Base-by-base conservation (phyloP, 148 eudicot species). In the Rhododendron williamsianum region DNA sequence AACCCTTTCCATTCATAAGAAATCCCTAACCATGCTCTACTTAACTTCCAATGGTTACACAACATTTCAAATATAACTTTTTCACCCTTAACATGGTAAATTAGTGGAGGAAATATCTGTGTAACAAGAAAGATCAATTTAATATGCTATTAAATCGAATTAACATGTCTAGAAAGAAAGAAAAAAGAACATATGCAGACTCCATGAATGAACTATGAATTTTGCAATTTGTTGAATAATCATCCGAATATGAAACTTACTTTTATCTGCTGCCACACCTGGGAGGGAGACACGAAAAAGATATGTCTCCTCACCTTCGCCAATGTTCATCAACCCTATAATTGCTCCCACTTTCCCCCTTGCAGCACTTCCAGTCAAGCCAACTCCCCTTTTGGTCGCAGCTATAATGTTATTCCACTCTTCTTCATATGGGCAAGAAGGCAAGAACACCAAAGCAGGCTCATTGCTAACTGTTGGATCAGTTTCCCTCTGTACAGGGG, bases 231-330 rank as follows among this genome's bases (percentile, higher is more conserved):
- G 41, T 23, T 27, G 18, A 13, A 48, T 25, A 0, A 30, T 19
- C 25, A 35, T 54, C 46, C 27, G 36, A 81, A 16, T 35, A 74
- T 54, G 71, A 23, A 65, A 90, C 92, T 90, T 84, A 88, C 89
- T 88, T 80, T 85, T 65, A 92, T 93, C 98, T 65, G 85, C 83
- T 56, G 89, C 86, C 54, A 94, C 98, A 49, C 98, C 98, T 3
- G 98, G 97, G 71, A 95, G 91, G 81, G 93, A 83, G 82, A 95
- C 93, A 46, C 97, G 92, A 81, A 95, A 94, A 51, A 90, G 41
- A 89, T 92, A 94, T 12, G 88, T 82, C 63, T 92, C 93, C 48
- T 80, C 89, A 82, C 86, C 83, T 87, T 94, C 98, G 33, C 87
- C 91, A 81, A 95, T 87, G 76, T 94, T 92, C 85, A 89, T 30